Percentiles rank a stretch among this genome's conserved stretches.
Conservation (phyloP, 106 monocot species). For the Allium sativum region DNA sequence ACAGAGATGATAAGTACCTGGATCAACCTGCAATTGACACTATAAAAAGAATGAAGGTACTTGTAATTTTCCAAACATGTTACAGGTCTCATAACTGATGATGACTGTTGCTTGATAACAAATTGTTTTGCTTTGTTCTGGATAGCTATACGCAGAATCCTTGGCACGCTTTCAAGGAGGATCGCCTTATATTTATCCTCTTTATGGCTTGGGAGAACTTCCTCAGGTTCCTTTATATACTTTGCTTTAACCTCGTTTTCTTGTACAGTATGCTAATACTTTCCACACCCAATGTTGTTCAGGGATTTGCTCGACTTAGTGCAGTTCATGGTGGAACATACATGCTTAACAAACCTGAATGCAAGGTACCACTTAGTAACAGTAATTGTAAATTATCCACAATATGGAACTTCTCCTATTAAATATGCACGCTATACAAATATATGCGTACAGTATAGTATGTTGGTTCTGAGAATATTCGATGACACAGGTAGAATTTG, state of each 20-base stretch:
- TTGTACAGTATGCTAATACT: too few relatives aligned
- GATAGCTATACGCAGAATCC: slow-evolving; percentile 71
- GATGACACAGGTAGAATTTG: slow-evolving; percentile 54
- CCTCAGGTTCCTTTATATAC: slow-evolving; percentile 48
- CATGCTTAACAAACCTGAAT: slow-evolving; percentile 85
- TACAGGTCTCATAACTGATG: too few relatives aligned
- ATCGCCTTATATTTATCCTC: slow-evolving; percentile 78
- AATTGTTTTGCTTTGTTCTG: slow-evolving; percentile 1
- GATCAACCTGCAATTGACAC: slow-evolving; percentile 58
- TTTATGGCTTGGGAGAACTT: slow-evolving; percentile 76
- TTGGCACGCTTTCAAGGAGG: slow-evolving; percentile 73
- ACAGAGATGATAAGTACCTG: slow-evolving; percentile 53
- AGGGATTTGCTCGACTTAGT: slow-evolving; percentile 85
- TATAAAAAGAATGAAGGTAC: slow-evolving; percentile 64
- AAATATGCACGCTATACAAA: too few relatives aligned
- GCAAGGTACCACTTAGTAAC: slow-evolving; percentile 38
- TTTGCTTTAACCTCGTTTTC: too few relatives aligned
- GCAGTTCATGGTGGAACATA: slow-evolving; percentile 89
- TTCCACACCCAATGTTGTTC: background rate
- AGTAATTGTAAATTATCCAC: background rate
- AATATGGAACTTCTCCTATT: too few relatives aligned
- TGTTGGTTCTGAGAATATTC: background rate
- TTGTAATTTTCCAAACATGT: background rate
- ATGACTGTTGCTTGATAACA: background rate
- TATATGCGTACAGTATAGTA: background rate